phyloP scores from a whole-genome alignment of 2,329 filamentous ascomycete species.

The Volutella citrinella region DNA sequence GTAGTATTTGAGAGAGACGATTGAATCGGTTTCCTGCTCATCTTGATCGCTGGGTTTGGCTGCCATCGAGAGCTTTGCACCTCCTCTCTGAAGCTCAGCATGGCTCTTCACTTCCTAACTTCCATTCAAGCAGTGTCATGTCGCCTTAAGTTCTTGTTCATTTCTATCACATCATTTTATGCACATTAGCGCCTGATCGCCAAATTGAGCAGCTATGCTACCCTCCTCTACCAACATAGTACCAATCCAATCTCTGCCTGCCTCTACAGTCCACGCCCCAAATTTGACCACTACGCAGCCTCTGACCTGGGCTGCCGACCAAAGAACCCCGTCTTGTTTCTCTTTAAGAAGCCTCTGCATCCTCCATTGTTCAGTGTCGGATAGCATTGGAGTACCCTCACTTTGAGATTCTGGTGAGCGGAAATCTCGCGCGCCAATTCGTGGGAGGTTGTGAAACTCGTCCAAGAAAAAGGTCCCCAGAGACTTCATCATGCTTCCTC shows the following conservation, averaged over 20 bases:
- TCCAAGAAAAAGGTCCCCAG: conserved; percentile 72
- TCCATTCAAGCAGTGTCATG: too few species aligned
- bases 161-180: conserved; percentile 53
- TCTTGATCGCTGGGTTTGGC: too few species aligned
- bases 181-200: conserved; percentile 78
- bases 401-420: conserved; percentile 49
- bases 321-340: conserved; percentile 60
- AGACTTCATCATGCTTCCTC: conserved; percentile 65
- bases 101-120: too few species aligned
- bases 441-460: conserved; percentile 74
- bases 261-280: conserved; percentile 77
- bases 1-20: too few species aligned
- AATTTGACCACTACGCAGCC: conserved; percentile 92
- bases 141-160: too few species aligned
- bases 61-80: too few species aligned
- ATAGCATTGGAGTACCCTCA: conserved; percentile 32
- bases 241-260: conserved; percentile 75
- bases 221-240: conserved; percentile 73
- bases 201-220: conserved; percentile 68
- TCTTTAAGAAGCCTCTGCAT: conserved; percentile 56
- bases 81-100: too few species aligned
- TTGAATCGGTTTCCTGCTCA: too few species aligned
- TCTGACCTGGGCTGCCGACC: conserved; percentile 77
- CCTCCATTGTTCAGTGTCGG: conserved; percentile 52
- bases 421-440: conserved; percentile 82